Percentiles rank a stretch among this genome's conserved stretches.
Conservation (phyloP, 441 rosid genomes). For the Omphalea diandra region DNA sequence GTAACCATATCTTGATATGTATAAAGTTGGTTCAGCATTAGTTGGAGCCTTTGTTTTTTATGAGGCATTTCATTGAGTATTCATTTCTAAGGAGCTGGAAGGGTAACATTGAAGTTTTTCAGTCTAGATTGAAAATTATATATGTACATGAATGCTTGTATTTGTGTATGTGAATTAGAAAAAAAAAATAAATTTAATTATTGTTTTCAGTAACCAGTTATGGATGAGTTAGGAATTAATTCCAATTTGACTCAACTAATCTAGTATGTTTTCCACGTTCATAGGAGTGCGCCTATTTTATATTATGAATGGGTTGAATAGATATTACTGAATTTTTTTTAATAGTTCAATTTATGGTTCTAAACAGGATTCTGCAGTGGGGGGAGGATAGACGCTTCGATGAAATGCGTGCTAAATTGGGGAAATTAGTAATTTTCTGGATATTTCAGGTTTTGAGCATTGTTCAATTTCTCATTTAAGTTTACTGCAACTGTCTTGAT, state of each 20-base stretch:
- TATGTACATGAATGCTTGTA: too few relatives aligned
- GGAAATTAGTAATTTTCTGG: conserved; percentile 78
- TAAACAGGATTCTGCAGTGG: conserved; percentile 81
- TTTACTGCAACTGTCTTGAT: conserved; percentile 14
- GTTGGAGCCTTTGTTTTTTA: not conserved
- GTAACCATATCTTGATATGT: not conserved
- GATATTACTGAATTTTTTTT: not conserved
- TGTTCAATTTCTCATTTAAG: conserved; percentile 2
- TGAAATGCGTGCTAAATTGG: conserved; percentile 74
- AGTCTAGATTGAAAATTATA: too few relatives aligned
- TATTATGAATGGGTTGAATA: too few relatives aligned
- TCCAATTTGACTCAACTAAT: too few relatives aligned
- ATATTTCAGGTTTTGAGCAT: conserved; percentile 58
- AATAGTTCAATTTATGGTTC: conserved; percentile 5
- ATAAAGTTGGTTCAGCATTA: not conserved
- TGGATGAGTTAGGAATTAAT: too few relatives aligned
- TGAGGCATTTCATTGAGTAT: not conserved
- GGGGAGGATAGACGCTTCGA: conserved; percentile 92
- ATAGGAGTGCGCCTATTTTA: too few relatives aligned
- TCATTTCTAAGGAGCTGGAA: not conserved
- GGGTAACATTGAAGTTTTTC: not conserved
- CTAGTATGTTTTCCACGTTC: too few relatives aligned
- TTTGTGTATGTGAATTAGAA: too few relatives aligned
- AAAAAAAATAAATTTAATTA: too few relatives aligned
- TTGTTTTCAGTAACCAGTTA: too few relatives aligned